Percentiles rank a stretch among this genome's conserved stretches.
phyloP scores from a whole-genome alignment of 2,329 filamentous ascomycete genomes.

The Simplicillium sp. region DNA sequence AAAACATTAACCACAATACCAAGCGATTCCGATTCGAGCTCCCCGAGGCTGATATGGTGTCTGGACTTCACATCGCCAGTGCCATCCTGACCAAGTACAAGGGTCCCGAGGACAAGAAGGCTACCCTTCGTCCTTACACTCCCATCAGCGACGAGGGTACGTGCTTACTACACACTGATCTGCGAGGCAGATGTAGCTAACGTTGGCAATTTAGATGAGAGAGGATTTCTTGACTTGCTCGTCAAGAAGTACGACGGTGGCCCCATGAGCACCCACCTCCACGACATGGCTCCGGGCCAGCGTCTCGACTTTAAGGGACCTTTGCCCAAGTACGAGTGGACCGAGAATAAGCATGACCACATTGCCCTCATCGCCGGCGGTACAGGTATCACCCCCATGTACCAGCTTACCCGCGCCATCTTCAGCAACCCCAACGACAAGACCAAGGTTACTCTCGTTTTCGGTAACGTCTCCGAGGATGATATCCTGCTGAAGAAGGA shows the following conservation, averaged over 20 bases:
- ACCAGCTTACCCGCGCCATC: constrained; percentile 82
- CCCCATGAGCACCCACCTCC: constrained; percentile 84
- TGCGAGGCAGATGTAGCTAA: neutral
- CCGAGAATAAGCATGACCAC: constrained; percentile 86
- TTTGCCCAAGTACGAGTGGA: constrained; percentile 86
- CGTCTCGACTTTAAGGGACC: constrained; percentile 88
- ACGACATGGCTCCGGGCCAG: constrained; percentile 74
- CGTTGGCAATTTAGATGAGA: constrained; percentile 45
- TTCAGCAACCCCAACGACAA: constrained; percentile 95
- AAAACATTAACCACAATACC: constrained; percentile 85
- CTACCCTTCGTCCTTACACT: constrained; percentile 85
- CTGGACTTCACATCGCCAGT: constrained; percentile 73
- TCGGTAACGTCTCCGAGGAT: constrained; percentile 80
- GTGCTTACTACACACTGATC: constrained; percentile 11
- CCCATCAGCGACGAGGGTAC: constrained; percentile 77
- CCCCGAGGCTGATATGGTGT: constrained; percentile 73
- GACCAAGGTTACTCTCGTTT: constrained; percentile 94
- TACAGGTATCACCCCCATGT: constrained; percentile 97
- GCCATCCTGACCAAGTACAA: constrained; percentile 90
- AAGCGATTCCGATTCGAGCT: constrained; percentile 87
- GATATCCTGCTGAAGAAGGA: constrained; percentile 89
- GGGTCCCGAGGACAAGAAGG: constrained; percentile 72
- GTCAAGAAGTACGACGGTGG: constrained; percentile 88
- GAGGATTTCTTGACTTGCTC: constrained; percentile 78
- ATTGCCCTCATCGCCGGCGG: constrained; percentile 84